Base-by-base conservation (phyloP, 179 eudicot species). In the Nepenthes alata region DNA sequence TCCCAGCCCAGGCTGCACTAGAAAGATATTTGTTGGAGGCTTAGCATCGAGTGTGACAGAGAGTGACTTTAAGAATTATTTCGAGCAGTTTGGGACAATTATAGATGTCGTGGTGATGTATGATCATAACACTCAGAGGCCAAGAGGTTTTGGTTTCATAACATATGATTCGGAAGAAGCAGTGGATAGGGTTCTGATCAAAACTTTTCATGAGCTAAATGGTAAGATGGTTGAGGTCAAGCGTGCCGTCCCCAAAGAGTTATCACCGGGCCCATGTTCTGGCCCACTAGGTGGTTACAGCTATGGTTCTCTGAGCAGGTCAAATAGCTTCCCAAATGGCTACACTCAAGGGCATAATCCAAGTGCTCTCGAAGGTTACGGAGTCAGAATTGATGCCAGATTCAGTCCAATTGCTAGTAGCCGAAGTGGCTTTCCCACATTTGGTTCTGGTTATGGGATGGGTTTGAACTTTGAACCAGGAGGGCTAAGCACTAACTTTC, bases 41-140 rank as follows among this genome's bases (percentile, higher is more conserved):
- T 78, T 88, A 66, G 91, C 95, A 59, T 83, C 95, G 37, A 85
- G 87, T 0, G 89, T 85, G 60, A 85, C 91, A 2, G 95, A 85
- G 58, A 73, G 63, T 57, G 93, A 85, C 62, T 88, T 88, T 62
- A 85, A 75, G 65, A 69, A 10, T 47, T 88, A 88, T 56, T 88
- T 88, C 76, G 93, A 83, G 67, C 87, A 83, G 64, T 88, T 83
- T 78, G 95, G 95, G 47, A 75, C 75, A 11, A 79, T 85, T 38
- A 88, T 85, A 3, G 95, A 88, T 73, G 95, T 80, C 14, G 95
- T 88, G 10, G 89, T 88, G 47, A 88, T 88, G 95, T 88, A 88
- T 37, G 95, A 88, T 71, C 95, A 88, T 75, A 83, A 79, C 73
- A 88, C 95, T 8, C 88, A 88, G 65, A 79, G 91, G 67, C 91